phyloP scores from a whole-genome alignment of 1,284 basidiomycete species.

The Ganoderma sinense region DNA sequence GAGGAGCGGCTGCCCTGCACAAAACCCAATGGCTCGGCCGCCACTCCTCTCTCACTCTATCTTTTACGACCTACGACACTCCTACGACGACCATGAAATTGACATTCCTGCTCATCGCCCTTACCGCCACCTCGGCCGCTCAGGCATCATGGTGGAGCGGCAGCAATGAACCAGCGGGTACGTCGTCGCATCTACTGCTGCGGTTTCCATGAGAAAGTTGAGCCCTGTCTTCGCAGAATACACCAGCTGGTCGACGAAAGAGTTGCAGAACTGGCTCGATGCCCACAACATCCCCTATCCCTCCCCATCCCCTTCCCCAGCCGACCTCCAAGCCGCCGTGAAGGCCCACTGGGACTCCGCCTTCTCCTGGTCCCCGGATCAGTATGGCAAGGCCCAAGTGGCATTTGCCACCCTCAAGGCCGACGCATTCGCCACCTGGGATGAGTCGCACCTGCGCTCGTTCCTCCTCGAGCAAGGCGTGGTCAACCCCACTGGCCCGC shows the following conservation, averaged over 20 bases:
- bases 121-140: constrained; percentile 43
- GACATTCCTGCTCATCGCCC: constrained; percentile 46
- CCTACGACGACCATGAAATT: constrained; percentile 47
- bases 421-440: constrained; percentile 76
- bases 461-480: constrained; percentile 91
- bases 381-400: constrained; percentile 68
- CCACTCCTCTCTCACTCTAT: constrained; percentile 16
- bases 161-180: constrained; percentile 28
- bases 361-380: constrained; percentile 72
- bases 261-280: constrained; percentile 77
- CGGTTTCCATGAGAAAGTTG: background rate
- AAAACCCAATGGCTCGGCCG: background rate
- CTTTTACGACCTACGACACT: constrained; percentile 28
- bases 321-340: constrained; percentile 33
- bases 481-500: constrained; percentile 79
- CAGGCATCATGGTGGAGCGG: constrained; percentile 66
- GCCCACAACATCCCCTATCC: constrained; percentile 63
- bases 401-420: constrained; percentile 47
- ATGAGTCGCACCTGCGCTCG: constrained; percentile 81
- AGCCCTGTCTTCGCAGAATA: constrained; percentile 22
- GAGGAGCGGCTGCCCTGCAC: constrained; percentile 13
- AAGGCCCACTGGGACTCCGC: constrained; percentile 37
- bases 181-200: background rate
- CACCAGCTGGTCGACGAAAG: constrained; percentile 35
- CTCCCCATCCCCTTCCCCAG: constrained; percentile 54